phyloP scores from a whole-genome alignment of 345 rosid species.

The Carallia pectinifolia region DNA sequence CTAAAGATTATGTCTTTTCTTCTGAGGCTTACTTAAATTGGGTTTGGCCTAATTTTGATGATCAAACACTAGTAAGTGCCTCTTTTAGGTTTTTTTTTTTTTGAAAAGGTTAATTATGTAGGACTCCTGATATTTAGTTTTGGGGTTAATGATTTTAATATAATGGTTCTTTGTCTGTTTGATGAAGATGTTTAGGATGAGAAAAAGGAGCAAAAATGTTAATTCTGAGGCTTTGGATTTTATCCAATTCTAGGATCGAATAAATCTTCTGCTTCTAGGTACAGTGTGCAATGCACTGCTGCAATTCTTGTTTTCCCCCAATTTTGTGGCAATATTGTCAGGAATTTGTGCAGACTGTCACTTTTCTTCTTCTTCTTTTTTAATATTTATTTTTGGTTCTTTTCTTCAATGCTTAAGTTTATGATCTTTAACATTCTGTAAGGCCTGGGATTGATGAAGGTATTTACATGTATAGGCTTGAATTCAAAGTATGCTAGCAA shows the following conservation, averaged over 20 bases:
- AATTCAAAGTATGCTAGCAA: constrained; percentile 34
- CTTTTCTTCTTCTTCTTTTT: too few species aligned
- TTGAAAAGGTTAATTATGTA: background rate
- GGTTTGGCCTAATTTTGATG: background rate
- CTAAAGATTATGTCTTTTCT: constrained; percentile 3
- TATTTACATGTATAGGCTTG: constrained; percentile 33
- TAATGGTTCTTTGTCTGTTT: constrained; percentile 9
- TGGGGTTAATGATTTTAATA: background rate
- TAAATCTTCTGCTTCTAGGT: background rate
- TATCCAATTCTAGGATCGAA: background rate
- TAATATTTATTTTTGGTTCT: too few species aligned
- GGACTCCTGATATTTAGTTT: background rate
- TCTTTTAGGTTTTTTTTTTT: background rate
- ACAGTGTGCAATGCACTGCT: too few species aligned
- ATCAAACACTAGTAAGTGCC: background rate
- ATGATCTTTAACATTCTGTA: too few species aligned
- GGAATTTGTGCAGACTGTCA: too few species aligned
- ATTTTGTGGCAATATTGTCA: too few species aligned
- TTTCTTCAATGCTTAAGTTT: too few species aligned
- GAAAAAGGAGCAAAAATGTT: constrained; percentile 1
- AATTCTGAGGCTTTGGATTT: background rate
- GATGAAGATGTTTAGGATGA: background rate
- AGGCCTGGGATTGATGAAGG: background rate
- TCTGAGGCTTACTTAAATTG: background rate
- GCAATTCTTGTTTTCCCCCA: too few species aligned